Base-by-base conservation (phyloP, 768 basidiomycete species). In the button mushroom (Agaricus bisporus) region DNA sequence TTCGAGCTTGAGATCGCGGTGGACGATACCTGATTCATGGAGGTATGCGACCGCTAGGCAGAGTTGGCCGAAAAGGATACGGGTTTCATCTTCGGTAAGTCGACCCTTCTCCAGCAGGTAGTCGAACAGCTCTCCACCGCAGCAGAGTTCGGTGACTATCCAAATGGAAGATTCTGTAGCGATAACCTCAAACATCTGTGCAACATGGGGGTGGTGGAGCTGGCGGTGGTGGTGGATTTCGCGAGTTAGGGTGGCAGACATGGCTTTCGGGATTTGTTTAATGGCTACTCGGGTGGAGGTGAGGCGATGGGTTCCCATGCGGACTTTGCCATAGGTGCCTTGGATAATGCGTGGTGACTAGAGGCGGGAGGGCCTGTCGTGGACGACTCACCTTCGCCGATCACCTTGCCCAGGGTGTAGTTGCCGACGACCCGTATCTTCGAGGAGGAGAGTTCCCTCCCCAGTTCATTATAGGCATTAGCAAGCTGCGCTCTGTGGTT, bases 221-320 rank as follows among this genome's bases (percentile, higher is more conserved):
- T 92, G 89, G 48, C 95, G 88, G 71, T 99, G 95, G 63, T 99
- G 97, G 64, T 99, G 95, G 51, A 99, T 97, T 72, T 99, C 95
- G 59, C 95, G 83, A 25, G 97, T 99, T 38, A 99, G 79, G 15
- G 88, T 80, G 5, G 94, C 81, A 29, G 95, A 91, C 77, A 93
- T 82, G 54, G 85, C 82, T 69, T 98, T 98, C 36, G 95, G 92
- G 58, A 98, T 95, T 70, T 98, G 95, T 73, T 99, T 99, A 73
- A 99, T 87, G 51, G 95, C 95, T 60, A 95, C 95, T 49, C 92
- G 83, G 42, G 86, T 86, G 6, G 88, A 88, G 2, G 95, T 94
- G 44, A 98, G 76, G 55, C 95, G 88, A 67, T 99, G 94, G 0
- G 88, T 92, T 49, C 94, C 97, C 66, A 99, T 76, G 48, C 94